Percentiles rank a stretch among this genome's conserved stretches.
Conservation (phyloP, 2,329 filamentous ascomycete genomes). For the Fusarium avenaceum region DNA sequence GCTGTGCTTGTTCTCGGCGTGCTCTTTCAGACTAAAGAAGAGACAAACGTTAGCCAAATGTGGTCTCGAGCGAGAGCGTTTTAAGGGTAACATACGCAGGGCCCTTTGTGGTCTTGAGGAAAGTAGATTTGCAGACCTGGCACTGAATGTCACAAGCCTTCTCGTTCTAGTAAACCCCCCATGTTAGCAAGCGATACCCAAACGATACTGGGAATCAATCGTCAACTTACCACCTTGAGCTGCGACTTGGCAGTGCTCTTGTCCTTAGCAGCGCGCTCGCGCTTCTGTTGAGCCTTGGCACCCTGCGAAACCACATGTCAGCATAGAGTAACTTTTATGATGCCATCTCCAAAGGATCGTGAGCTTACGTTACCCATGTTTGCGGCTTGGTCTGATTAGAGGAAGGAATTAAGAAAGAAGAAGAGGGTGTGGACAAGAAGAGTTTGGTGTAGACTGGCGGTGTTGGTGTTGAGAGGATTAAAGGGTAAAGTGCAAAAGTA, state of each 20-base stretch:
- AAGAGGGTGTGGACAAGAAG: slow-evolving; percentile 13
- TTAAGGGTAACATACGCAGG: slow-evolving; percentile 69
- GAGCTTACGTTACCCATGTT: slow-evolving; percentile 56
- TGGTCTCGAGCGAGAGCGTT: slow-evolving; percentile 1
- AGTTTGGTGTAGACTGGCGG: slow-evolving; percentile 31
- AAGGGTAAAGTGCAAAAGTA: slow-evolving; percentile 16
- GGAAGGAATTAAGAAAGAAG: slow-evolving; percentile 5
- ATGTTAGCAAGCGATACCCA: slow-evolving; percentile 29
- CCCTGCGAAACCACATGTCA: slow-evolving; percentile 59
- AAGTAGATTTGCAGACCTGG: slow-evolving; percentile 81
- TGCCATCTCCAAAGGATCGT: not conserved
- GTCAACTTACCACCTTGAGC: slow-evolving; percentile 71
- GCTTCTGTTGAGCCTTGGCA: slow-evolving; percentile 78
- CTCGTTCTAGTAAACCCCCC: slow-evolving; percentile 68
- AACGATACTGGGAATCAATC: not conserved
- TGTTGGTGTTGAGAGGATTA: slow-evolving; percentile 38
- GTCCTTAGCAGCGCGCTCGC: slow-evolving; percentile 78
- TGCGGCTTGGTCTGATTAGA: slow-evolving; percentile 32
- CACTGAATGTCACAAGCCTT: slow-evolving; percentile 83
- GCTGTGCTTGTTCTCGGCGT: slow-evolving; percentile 82
- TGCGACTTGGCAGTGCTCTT: slow-evolving; percentile 72
- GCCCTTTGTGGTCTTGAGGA: slow-evolving; percentile 81
- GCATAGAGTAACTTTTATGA: slow-evolving; percentile 11
- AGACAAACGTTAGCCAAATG: slow-evolving; percentile 25
- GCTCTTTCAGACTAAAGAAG: slow-evolving; percentile 71